phyloP scores from a whole-genome alignment of 305 asterid species.

The Solanum hybrid region DNA sequence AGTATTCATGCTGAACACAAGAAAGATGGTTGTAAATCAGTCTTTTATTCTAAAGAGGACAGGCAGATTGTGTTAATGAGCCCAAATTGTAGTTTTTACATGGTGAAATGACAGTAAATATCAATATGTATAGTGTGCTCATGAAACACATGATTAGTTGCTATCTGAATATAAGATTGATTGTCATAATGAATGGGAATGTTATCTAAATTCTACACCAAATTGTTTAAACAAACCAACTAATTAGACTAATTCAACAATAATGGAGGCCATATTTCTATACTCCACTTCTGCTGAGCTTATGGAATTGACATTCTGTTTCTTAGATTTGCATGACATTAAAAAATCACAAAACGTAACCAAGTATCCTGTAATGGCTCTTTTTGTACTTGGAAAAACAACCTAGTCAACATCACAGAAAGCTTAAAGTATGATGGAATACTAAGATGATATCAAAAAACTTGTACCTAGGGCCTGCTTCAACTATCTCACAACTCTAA shows the following conservation, averaged over 20 bases:
- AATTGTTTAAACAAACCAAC: neutral
- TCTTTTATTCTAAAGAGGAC: neutral
- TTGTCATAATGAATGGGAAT: neutral
- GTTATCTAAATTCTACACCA: neutral
- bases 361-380: neutral
- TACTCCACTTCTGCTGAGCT: neutral
- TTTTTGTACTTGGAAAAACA: neutral
- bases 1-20: neutral
- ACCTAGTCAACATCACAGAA: too few relatives aligned
- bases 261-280: neutral
- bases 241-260: neutral
- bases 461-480: neutral
- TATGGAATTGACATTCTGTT: too few relatives aligned
- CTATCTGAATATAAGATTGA: neutral
- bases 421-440: neutral
- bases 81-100: neutral
- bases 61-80: neutral
- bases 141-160: neutral
- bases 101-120: neutral
- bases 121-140: neutral
- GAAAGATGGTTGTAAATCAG: neutral
- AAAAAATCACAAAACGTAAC: neutral
- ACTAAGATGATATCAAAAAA: neutral
- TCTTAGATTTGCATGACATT: neutral
- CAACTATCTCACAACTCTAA: neutral